Percentiles rank a stretch among this genome's conserved stretches.
Conservation (phyloP, 306 rosid species). For the Herpetospermum pedunculosum region DNA sequence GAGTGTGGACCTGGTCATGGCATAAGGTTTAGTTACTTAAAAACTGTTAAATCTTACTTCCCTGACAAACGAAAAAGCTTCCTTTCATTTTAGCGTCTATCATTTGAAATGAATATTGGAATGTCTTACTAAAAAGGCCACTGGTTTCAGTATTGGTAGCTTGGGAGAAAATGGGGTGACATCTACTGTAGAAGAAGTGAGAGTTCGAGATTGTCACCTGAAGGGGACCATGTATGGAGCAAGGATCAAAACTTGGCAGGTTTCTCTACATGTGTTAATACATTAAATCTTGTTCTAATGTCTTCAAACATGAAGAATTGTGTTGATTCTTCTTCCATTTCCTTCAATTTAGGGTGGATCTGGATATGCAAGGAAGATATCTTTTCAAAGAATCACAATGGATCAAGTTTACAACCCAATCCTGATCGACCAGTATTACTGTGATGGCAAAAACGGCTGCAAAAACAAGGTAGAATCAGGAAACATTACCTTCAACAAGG, state of each 20-base stretch:
- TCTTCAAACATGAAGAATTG: not conserved
- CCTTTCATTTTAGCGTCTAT: not conserved
- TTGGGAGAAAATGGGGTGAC: slow-evolving; percentile 10
- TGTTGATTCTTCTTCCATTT: not conserved
- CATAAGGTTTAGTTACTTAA: slow-evolving; percentile 29
- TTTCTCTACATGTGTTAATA: not conserved
- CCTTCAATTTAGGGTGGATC: slow-evolving; percentile 7
- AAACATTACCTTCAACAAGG: not conserved
- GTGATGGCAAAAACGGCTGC: not conserved
- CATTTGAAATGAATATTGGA: not conserved
- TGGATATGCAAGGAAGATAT: slow-evolving; percentile 7
- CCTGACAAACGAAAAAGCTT: not conserved
- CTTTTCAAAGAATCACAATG: slow-evolving; percentile 8
- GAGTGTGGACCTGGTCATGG: slow-evolving; percentile 48
- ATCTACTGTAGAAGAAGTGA: slow-evolving; percentile 14
- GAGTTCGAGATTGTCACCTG: slow-evolving; percentile 20
- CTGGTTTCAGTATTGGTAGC: slow-evolving; percentile 30
- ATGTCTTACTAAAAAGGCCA: not conserved
- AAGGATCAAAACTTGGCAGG: slow-evolving; percentile 37
- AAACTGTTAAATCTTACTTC: not conserved
- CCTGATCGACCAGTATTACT: slow-evolving; percentile 11
- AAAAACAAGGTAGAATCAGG: not conserved
- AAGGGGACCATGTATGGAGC: slow-evolving; percentile 17
- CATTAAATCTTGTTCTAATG: not conserved
- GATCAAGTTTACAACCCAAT: not conserved